Conservation (phyloP, 2,329 filamentous ascomycete genomes). For the Pyricularia sp. region DNA sequence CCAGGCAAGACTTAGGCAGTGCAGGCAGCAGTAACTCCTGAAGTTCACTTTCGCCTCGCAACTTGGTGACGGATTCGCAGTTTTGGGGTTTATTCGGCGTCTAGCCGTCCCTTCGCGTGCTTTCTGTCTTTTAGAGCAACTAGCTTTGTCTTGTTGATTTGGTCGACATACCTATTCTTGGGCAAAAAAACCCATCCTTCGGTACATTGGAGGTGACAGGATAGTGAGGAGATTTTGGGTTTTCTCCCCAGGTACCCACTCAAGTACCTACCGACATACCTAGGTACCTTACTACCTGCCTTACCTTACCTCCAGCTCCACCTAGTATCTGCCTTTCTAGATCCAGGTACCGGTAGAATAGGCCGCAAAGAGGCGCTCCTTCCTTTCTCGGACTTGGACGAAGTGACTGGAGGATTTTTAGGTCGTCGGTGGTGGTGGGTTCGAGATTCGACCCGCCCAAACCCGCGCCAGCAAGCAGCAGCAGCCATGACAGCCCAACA, state of each 20-base stretch:
- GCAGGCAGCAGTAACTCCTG: neutral
- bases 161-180: neutral
- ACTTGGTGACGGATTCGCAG: neutral
- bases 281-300: neutral
- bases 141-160: neutral
- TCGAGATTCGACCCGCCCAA: neutral
- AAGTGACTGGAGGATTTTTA: neutral
- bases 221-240: neutral
- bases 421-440: neutral
- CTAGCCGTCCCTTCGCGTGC: neutral
- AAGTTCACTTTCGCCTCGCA: neutral
- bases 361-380: neutral
- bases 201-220: neutral
- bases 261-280: neutral
- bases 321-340: neutral
- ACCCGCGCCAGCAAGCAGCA: neutral
- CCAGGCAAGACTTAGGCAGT: neutral
- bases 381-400: neutral
- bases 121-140: neutral
- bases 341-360: neutral
- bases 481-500: neutral
- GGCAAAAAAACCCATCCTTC: neutral
- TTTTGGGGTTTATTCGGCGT: neutral
- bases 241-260: neutral
- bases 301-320: neutral